Percentiles rank a stretch among this genome's conserved stretches.
phyloP scores from a whole-genome alignment of 1,139 yeast species.

The Candida albicans region DNA sequence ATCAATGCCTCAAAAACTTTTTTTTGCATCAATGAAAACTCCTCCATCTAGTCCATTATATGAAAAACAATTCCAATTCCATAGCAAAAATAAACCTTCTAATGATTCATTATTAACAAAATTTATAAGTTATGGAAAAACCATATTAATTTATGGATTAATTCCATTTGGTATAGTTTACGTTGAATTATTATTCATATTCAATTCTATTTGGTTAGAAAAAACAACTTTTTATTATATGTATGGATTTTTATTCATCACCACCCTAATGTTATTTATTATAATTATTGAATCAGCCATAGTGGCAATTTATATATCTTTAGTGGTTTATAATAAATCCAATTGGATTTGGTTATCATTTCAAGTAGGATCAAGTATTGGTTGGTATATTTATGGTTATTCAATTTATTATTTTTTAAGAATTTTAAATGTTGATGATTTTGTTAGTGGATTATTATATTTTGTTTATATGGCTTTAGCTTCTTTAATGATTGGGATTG shows the following conservation, averaged over 20 bases:
- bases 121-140: constrained; percentile 7
- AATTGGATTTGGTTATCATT: constrained; percentile 88
- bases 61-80: background rate
- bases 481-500: constrained; percentile 61
- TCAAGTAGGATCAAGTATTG: constrained; percentile 67
- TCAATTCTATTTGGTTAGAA: constrained; percentile 78
- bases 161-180: constrained; percentile 81
- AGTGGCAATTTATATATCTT: constrained; percentile 63
- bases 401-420: constrained; percentile 65
- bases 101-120: background rate
- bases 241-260: constrained; percentile 74
- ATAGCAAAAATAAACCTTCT: background rate
- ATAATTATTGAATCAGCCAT: constrained; percentile 75
- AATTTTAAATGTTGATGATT: constrained; percentile 59
- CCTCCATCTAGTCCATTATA: constrained; percentile 4
- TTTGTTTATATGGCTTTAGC: constrained; percentile 71
- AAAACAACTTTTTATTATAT: constrained; percentile 76
- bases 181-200: constrained; percentile 72
- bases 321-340: constrained; percentile 59
- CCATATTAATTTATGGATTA: constrained; percentile 53
- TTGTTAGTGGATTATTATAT: constrained; percentile 68
- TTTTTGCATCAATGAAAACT: constrained; percentile 15
- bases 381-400: constrained; percentile 68
- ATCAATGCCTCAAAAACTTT: constrained; percentile 17
- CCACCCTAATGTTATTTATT: constrained; percentile 57